Percentiles rank a stretch among this genome's conserved stretches.
These are phyloP conservation scores for Schizonepeta tenuifolia DNA, from an alignment of 257 asterid species.

Conservation along the genomic window DNA sequence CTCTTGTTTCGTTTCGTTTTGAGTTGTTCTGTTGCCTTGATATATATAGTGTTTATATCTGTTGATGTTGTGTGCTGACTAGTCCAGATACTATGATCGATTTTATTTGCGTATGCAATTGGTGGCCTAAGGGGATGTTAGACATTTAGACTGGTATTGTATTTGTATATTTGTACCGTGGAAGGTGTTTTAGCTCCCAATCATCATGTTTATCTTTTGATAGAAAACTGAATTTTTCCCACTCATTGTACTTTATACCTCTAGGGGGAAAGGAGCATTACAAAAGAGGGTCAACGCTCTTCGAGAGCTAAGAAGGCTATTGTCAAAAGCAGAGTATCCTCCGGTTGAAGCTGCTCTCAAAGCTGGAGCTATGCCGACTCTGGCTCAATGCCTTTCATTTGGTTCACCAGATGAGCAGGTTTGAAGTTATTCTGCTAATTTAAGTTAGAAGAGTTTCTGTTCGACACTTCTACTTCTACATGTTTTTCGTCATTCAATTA, in stretches of 20 bases:
- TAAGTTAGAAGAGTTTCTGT: slow-evolving; percentile 1
- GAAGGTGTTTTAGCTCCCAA: slow-evolving; percentile 1
- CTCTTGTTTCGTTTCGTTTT: slow-evolving; percentile 13
- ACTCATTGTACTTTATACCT: slow-evolving; percentile 5
- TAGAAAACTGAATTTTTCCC: neutral
- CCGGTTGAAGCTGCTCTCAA: slow-evolving; percentile 84
- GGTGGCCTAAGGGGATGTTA: neutral
- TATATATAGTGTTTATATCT: neutral
- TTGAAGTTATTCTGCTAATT: slow-evolving; percentile 23
- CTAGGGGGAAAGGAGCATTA: slow-evolving; percentile 83
- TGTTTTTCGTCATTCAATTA: slow-evolving; percentile 1
- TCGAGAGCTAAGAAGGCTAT: slow-evolving; percentile 80
- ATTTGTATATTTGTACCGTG: neutral
- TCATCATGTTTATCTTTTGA: neutral
- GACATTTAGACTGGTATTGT: neutral
- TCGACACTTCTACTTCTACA: neutral
- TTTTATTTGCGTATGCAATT: slow-evolving; percentile 13
- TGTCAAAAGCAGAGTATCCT: slow-evolving; percentile 90
- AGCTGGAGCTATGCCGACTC: slow-evolving; percentile 80
- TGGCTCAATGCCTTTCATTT: slow-evolving; percentile 85
- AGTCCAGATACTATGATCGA: neutral
- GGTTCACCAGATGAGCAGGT: slow-evolving; percentile 99
- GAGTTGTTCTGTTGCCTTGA: slow-evolving; percentile 6
- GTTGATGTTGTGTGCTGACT: neutral
- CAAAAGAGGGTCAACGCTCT: slow-evolving; percentile 86